Conservation (phyloP, 2,329 filamentous ascomycete genomes). For the Tolypocladium guangdongense region DNA sequence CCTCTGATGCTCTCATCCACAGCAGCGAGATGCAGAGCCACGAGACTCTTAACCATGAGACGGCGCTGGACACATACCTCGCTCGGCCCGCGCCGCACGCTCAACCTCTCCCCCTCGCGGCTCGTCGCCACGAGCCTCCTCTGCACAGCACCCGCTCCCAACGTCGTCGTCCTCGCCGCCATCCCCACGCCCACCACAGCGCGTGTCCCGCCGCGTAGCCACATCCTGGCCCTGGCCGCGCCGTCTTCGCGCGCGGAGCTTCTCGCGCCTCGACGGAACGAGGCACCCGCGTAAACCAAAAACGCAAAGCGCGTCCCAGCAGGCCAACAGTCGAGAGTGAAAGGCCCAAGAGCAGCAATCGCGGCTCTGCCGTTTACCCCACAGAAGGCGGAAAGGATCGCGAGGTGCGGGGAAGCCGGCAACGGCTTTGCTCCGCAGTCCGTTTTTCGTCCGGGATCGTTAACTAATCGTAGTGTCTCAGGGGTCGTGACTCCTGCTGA, state of each 20-base stretch:
- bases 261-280: background rate
- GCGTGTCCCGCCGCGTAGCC: background rate
- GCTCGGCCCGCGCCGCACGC: slow-evolving; percentile 17
- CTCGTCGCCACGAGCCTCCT: slow-evolving; percentile 4
- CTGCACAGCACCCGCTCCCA: background rate
- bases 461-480: too few relatives aligned
- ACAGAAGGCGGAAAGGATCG: too few relatives aligned
- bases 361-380: too few relatives aligned
- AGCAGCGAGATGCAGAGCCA: too few relatives aligned
- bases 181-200: background rate
- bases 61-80: slow-evolving; percentile 12
- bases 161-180: background rate
- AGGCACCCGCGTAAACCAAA: background rate
- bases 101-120: slow-evolving; percentile 7
- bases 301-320: background rate
- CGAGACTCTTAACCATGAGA: too few relatives aligned
- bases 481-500: too few relatives aligned
- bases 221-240: background rate
- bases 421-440: too few relatives aligned
- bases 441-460: too few relatives aligned
- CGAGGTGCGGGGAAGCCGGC: background rate
- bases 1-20: background rate
- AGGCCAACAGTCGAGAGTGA: too few relatives aligned
- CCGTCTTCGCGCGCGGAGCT: background rate
- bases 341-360: background rate